Evolutionary conservation across 2,329 filamentous ascomycete genomes (phyloP), one percentile per base, ranked within the genome.

Genomic region (Aurifilum marmelostoma): DNA sequence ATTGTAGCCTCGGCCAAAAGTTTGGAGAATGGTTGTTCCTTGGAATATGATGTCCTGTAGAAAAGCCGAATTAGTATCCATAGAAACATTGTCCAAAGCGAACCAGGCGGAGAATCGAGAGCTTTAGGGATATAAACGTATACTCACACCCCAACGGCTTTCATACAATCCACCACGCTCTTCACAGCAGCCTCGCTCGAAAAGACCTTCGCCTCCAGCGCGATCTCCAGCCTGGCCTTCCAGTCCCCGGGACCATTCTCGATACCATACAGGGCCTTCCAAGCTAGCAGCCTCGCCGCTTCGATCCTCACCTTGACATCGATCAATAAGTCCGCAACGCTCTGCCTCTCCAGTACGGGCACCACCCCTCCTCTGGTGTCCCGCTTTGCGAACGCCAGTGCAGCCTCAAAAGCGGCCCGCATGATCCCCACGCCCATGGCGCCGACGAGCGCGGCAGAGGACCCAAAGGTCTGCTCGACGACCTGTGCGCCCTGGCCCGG

Each of bases 351-450:
- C 8, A 87, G 74, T 52, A 88, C 77, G 0, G 79, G 77, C 37
- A 80, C 77, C 0, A 76, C 79, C 2, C 85, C 85, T 21, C 83
- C 78, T 1, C 85, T 77, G 1, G 75, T 72, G n/a, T 87, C 81
- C 0, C 66, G 65, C 72, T 83, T 85, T 2, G 83, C 83, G 70
- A 87, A 88, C 1, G 73, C 72, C 1, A 88, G 75, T 1, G 84
- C 84, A 0, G 80, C 80, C 18, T 87, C 84, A 71, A 88, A 88
- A 0, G 82, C 80, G 0, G 82, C 80, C 0, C 85, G 80, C 83
- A 86, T 85, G 54, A 88, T 76, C 2, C 84, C 84, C 0, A 85
- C 83, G 12, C 79, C 79, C 82, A 88, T 87, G 2, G 85, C 85
- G 1, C 84, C 85, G 0, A 87, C 85, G 0, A 88, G 77, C 1